Base-by-base conservation (phyloP, 352 stramenopile genomes). In the Poterioochromonas sp. region DNA sequence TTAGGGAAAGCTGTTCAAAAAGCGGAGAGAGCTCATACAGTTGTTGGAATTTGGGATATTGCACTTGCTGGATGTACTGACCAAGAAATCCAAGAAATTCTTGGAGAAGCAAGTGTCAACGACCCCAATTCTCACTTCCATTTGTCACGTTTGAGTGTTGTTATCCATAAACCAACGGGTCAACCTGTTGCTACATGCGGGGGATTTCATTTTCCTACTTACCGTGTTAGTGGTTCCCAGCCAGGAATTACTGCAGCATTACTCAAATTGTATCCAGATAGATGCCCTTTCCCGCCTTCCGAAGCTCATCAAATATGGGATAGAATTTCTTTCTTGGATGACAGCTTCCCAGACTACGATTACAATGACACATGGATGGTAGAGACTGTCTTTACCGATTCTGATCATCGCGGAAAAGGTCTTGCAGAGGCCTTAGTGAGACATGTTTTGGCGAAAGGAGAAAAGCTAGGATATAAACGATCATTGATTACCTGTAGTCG, bases 21-120 rank as follows among this genome's bases (percentile, higher is more conserved):
- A 41, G 34, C 63, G 11, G 63, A 73, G n/a, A 15, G 63, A 34
- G 63, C 63, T 8, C 63, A 73, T 73, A 73, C 63, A 47, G 63
- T 8, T 51, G 18, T 34, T 43, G 63, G 63, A 34, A 40, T 73
- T 12, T 73, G 63, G 63, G 63, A 73, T 73, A 29, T 73, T 5
- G 47, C 12, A 3, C 8, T 40, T 47, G 37, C 8, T 22, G 63
- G 40, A 8, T 11, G 40, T 44, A 26, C 3, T n/a, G 63, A 20
- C 40, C 2, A 35, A 11, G 34, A 15, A 5, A 32, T 68, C 5
- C 26, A 8, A 26, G 5, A 26, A 29, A 29, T 47, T 29, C 63
- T 73, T 26, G 63, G 2, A 20, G 5, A 73, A n/a, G 63, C 32
- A 15, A 12, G 29, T 49, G n/a, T 34, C 2, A 47, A 73, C 37